Evolutionary conservation across 352 stramenopile species (phyloP), one percentile per base, ranked within the genome.

Genomic region (Globisporangium abappressorium): DNA sequence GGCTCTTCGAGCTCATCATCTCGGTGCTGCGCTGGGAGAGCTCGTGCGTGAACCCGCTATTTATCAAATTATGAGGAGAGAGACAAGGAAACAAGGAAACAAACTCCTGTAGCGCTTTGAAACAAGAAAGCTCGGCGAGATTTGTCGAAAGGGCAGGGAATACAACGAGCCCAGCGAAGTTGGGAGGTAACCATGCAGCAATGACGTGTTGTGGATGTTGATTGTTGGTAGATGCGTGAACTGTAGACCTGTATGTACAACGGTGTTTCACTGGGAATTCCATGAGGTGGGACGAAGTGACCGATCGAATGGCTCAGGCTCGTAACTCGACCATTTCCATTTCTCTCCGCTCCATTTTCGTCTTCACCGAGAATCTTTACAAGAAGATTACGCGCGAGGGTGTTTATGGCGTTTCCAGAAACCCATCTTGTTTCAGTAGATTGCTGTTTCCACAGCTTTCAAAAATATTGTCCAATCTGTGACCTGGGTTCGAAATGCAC

Each of bases 1-100:
- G 83, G 83, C 70, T 91, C 9, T 85, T 90, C 28, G 83, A 91
- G 72, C 71, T 91, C 60, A 82, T 87, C 56, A 72, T 85, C 53
- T 86, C 78, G 24, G 81, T 90, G 14, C 38, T 91, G 66, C 76
- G 78, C 24, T 91, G 81, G 81, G 83, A 92, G 57, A 78, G 70
- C 62, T 70, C 68, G 64, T 82, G 74, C 46, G 76, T 86, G 49
- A 75, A 66, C 22, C 79, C 77, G 22, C 70, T 86, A 20, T 86
- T 86, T 71, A 72, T 86, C 47, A 78, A 81, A 49, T 24, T 67
- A 4, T 66, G 54, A 58, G 0, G 38, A 49, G n/a, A 53, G 15
- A 57, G 24, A 33, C 28, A 62, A 61, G 4, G 0, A 18, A 61
- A 38, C 26, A 36, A 41, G 3, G 0, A 41, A 43, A 26, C 24